Base-by-base conservation (phyloP, 169 alveolate genomes). In the Plasmodium gonderi region DNA sequence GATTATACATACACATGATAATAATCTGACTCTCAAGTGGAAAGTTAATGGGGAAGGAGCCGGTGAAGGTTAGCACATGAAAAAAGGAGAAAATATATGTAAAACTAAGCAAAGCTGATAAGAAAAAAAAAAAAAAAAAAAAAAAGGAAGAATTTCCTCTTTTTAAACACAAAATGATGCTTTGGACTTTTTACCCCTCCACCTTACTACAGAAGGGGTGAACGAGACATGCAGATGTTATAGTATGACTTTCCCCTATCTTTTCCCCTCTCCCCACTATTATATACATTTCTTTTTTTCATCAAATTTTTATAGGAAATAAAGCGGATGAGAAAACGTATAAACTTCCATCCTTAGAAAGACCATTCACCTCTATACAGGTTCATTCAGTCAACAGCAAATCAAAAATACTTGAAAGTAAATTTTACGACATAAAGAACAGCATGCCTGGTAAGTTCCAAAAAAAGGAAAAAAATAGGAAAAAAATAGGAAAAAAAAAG, bases 361-460 rank as follows among this genome's bases (percentile, higher is more conserved):
- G 45, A 20, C 44, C 44, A 0, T 40, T 49, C 40, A 78, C 75
- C 6, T 44, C 87, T 36, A 20, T 78, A 0, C 87, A 78, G 31
- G 72, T 78, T 23, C 47, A 45, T 51, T 45, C 87, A 20, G 54
- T 42, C 9, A 78, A 78, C 29, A 26, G 40, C 9, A 26, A 78
- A 38, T 14, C 54, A 11, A 78, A 78, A 1, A 20, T 78, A 17
- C 29, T 78, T 7, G 87, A 78, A 8, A 78, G 87, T 14, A 78
- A 78, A 78, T 26, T 23, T 36, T 78, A 78, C 72, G 54, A 78
- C 60, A 47, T 78, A 12, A 40, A 7, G 4, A 78, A 33, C 9
- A 12, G 38, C 26, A 78, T 78, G 9, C 87, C 87, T 7, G 87
- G 87, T 78, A 20, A 49, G 74, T 45, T n/a, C 14, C 20, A 3